Evolutionary conservation across 352 stramenopile species (phyloP).

Genomic region (Phytopythium delawarense): DNA sequence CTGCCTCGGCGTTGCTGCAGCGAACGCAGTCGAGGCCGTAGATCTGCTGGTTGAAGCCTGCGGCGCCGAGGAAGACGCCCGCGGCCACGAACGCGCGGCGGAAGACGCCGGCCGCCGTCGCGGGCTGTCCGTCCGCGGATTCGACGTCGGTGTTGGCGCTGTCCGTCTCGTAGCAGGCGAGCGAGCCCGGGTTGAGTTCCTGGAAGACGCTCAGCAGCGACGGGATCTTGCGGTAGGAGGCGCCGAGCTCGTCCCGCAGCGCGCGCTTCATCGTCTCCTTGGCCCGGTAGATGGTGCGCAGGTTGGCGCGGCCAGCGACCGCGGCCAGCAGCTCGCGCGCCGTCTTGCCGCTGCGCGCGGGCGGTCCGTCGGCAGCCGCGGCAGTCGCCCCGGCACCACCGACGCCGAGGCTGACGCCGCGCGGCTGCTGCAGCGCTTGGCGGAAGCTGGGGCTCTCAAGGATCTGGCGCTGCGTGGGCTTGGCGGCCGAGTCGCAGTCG

Average conservation of each 20-base stretch:
- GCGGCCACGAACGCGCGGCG: constrained; percentile 40
- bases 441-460: constrained; percentile 40
- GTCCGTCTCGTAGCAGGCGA: constrained; percentile 16
- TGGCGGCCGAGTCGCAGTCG: constrained; percentile 38
- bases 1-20: constrained; percentile 20
- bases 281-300: constrained; percentile 56
- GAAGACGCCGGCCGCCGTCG: constrained; percentile 20
- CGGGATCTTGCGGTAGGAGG: constrained; percentile 40
- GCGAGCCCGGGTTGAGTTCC: constrained; percentile 32
- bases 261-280: constrained; percentile 39
- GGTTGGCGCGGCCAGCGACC: constrained; percentile 32
- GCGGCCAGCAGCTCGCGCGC: constrained; percentile 30
- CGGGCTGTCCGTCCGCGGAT: constrained; percentile 13
- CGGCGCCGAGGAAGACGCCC: constrained; percentile 34
- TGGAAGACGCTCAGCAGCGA: constrained; percentile 31
- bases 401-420: neutral
- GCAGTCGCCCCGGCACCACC: constrained; percentile 13
- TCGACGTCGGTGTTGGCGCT: neutral
- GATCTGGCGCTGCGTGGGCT: constrained; percentile 56
- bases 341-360: constrained; percentile 7
- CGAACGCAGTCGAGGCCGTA: constrained; percentile 42
- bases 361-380: neutral
- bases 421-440: constrained; percentile 17
- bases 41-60: constrained; percentile 47
- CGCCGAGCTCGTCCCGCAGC: constrained; percentile 24